These are phyloP conservation scores for Fusarium penzigii DNA, from an alignment of 2,329 filamentous ascomycete genomes.

Conservation along the genomic window DNA sequence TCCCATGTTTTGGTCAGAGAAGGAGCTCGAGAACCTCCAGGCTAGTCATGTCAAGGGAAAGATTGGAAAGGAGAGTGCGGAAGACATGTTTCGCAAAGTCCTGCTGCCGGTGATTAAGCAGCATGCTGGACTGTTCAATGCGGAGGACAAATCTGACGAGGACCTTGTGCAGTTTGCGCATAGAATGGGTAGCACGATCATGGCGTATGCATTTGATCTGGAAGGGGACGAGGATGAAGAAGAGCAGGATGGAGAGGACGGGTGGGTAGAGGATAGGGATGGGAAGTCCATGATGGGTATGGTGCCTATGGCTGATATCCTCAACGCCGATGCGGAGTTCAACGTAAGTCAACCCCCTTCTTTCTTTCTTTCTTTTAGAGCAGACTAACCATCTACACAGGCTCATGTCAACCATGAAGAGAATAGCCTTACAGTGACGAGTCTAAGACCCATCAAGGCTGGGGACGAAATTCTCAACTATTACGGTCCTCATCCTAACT, in stretches of 20 bases:
- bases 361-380: not conserved
- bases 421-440: conserved; percentile 66
- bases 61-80: conserved; percentile 72
- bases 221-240: conserved; percentile 57
- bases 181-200: conserved; percentile 83
- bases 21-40: conserved; percentile 72
- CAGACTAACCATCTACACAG: conserved; percentile 30
- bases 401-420: conserved; percentile 57
- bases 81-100: conserved; percentile 63
- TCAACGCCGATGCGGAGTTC: conserved; percentile 87
- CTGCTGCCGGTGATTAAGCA: conserved; percentile 53
- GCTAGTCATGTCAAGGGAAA: conserved; percentile 75
- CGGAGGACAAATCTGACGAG: conserved; percentile 40
- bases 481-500: conserved; percentile 81
- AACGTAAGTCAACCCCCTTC: conserved; percentile 56
- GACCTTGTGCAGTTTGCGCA: conserved; percentile 62
- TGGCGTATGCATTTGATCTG: conserved; percentile 91
- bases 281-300: conserved; percentile 70
- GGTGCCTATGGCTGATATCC: conserved; percentile 86
- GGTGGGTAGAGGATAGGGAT: conserved; percentile 66
- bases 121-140: conserved; percentile 46
- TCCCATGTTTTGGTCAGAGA: conserved; percentile 82
- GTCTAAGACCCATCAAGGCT: conserved; percentile 65
- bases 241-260: conserved; percentile 61
- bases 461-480: conserved; percentile 86